Percentiles rank a stretch among this genome's conserved stretches.
Evolutionary conservation across 192 early-diverging fungal genomes (phyloP).

Genomic region (Coemansia sp.): DNA sequence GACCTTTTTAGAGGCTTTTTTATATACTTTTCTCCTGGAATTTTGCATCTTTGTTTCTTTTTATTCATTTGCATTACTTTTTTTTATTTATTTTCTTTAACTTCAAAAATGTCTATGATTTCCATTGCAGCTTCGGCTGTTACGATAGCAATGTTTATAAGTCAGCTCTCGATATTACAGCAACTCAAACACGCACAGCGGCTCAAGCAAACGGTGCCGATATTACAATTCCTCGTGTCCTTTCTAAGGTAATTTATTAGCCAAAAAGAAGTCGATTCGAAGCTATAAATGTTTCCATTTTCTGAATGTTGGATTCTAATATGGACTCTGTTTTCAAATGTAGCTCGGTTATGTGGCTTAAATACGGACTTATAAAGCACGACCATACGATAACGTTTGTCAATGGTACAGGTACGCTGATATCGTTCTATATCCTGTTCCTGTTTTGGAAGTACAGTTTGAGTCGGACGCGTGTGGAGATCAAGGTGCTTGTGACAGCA

Average conservation of each 20-base stretch:
- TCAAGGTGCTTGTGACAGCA: constrained; percentile 4
- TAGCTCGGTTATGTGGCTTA: constrained; percentile 40
- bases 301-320: too few species aligned
- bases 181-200: constrained; percentile 20
- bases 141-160: constrained; percentile 41
- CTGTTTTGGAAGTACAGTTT: constrained; percentile 34
- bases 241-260: constrained; percentile 24
- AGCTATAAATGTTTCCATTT: too few species aligned
- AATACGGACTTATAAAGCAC: constrained; percentile 37
- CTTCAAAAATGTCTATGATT: constrained; percentile 27
- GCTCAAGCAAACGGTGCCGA: constrained; percentile 17
- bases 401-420: constrained; percentile 17
- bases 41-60: constrained; percentile 5
- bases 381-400: constrained; percentile 24
- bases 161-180: constrained; percentile 34
- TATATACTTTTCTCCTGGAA: too few species aligned
- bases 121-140: constrained; percentile 21
- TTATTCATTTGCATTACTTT: background rate
- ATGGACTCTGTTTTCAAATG: too few species aligned
- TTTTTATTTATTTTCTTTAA: background rate
- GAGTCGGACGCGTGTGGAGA: constrained; percentile 15
- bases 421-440: constrained; percentile 28
- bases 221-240: constrained; percentile 33
- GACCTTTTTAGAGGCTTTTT: too few species aligned
- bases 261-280: too few species aligned